A percentile compares a stretch with the other conserved stretches of the same genome.
Conservation (phyloP, 176 grass and related monocot genomes). For the Puccinellia tenuiflora region DNA sequence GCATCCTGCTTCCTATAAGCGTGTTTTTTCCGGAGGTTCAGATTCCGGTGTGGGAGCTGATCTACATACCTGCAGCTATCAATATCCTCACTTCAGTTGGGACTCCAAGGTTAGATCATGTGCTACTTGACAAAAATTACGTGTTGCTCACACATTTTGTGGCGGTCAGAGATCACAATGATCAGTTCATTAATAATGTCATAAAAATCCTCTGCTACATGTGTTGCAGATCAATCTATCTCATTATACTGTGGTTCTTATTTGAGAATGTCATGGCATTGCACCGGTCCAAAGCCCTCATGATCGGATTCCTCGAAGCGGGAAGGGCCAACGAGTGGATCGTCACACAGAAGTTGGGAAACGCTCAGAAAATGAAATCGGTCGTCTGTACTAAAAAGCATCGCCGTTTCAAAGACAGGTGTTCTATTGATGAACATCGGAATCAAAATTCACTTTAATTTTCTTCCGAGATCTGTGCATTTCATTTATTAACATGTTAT, state of each 20-base stretch:
- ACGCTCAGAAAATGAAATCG: constrained; percentile 37
- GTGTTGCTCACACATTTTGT: no score
- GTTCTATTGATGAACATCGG: not conserved
- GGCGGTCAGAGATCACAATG: not conserved
- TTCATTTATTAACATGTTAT: not conserved
- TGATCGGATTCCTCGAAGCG: constrained; percentile 54
- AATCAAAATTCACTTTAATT: not conserved
- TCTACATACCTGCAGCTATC: constrained; percentile 45
- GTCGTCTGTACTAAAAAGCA: constrained; percentile 1
- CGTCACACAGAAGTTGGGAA: constrained; percentile 68
- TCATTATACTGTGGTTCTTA: constrained; percentile 50
- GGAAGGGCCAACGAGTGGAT: constrained; percentile 80
- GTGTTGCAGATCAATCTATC: constrained; percentile 53
- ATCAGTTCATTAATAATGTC: not conserved
- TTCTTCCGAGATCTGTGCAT: not conserved
- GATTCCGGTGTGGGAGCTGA: constrained; percentile 42
- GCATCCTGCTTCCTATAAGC: constrained; percentile 37
- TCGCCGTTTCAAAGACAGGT: constrained; percentile 42
- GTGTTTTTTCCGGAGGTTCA: constrained; percentile 47
- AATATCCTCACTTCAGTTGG: constrained; percentile 52
- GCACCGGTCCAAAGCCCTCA: constrained; percentile 58
- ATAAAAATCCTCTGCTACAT: not conserved
- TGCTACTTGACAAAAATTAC: no score
- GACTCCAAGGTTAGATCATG: constrained; percentile 46
- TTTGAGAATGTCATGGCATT: constrained; percentile 80